Evolutionary conservation across 176 grass and related monocot genomes (phyloP).

Genomic region (Areca catechu): DNA sequence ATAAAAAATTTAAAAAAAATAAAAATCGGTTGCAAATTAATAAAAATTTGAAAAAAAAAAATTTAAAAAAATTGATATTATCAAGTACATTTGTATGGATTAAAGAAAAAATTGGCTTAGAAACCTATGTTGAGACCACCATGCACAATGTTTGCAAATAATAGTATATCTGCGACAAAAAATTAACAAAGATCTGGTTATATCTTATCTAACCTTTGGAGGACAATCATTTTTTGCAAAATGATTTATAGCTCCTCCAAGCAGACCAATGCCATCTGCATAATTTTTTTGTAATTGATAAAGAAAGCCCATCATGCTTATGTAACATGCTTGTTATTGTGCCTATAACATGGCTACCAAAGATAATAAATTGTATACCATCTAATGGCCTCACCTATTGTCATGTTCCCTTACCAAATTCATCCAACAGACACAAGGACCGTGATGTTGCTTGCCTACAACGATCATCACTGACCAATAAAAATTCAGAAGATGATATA

Average conservation of each 20-base stretch:
- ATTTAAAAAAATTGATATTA: too few species aligned
- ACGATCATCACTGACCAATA: conserved; percentile 7
- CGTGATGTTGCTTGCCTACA: conserved; percentile 76
- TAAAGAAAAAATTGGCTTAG: too few species aligned
- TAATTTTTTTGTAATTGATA: conserved; percentile 13
- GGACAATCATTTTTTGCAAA: conserved; percentile 59
- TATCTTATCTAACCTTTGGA: conserved; percentile 55
- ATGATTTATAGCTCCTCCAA: conserved; percentile 80
- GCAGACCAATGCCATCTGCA: conserved; percentile 93
- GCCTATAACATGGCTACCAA: not conserved
- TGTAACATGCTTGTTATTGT: too few species aligned
- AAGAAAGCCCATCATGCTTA: too few species aligned
- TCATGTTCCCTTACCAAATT: conserved; percentile 97
- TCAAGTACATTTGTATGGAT: too few species aligned
- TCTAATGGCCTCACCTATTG: conserved; percentile 49
- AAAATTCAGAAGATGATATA: not conserved
- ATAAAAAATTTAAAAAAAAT: too few species aligned
- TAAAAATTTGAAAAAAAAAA: too few species aligned
- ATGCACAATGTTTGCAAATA: too few species aligned
- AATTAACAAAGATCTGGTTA: too few species aligned
- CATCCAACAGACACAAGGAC: conserved; percentile 88
- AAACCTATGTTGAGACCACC: too few species aligned
- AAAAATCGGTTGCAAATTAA: too few species aligned
- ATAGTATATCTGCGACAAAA: too few species aligned
- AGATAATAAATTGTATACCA: not conserved